Base-by-base conservation (phyloP, 2,329 filamentous ascomycete genomes). In the Albifimbria verrucaria region DNA sequence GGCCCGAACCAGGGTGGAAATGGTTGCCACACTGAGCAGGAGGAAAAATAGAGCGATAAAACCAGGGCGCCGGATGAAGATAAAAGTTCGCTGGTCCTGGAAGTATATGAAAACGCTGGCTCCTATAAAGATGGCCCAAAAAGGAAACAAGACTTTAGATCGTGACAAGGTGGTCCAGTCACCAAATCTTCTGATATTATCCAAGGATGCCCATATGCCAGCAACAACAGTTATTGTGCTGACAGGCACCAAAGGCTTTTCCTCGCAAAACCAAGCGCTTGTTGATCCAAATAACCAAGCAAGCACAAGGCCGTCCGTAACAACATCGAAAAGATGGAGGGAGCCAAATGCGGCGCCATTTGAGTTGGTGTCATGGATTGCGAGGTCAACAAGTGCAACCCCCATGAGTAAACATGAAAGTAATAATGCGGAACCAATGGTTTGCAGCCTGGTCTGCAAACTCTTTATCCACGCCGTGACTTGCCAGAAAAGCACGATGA, bases 391-490 rank as follows among this genome's bases (percentile, higher is more conserved):
- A 17, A 73, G 41, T 64, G 72, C 75, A 22, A 77, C 52, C 3
- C 65, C 68, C 51, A 72, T 68, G 7, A 65, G 68, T 3, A 76
- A 25, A 0, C 77, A 70, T 1, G 77, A 71, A 9, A 71, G 55
- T 1, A 74, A 54, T 5, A 82, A 59, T 2, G 80, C 69, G 2
- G 65, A 65, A 6, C 75, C 72, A 9, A 83, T 61, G 1, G 70
- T 74, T 10, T 70, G 72, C n/a, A 83, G 63, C 3, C 77, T 73
- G 26, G 67, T 63, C 55, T 73, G 77, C 6, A 76, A 74, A 0
- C 77, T 79, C 41, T 75, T 72, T 1, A 76, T 68, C 78, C 79
- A 81, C 12, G 74, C 72, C 5, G 83, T 62, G 4, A 80, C 68
- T 32, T 78, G 74, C 79, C 80, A 83, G 2, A 73, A 54, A 10